Percentiles rank a stretch among this genome's conserved stretches.
Evolutionary conservation across 2,329 filamentous ascomycete genomes (phyloP).

Genomic region (Fusarium albosuccineum): DNA sequence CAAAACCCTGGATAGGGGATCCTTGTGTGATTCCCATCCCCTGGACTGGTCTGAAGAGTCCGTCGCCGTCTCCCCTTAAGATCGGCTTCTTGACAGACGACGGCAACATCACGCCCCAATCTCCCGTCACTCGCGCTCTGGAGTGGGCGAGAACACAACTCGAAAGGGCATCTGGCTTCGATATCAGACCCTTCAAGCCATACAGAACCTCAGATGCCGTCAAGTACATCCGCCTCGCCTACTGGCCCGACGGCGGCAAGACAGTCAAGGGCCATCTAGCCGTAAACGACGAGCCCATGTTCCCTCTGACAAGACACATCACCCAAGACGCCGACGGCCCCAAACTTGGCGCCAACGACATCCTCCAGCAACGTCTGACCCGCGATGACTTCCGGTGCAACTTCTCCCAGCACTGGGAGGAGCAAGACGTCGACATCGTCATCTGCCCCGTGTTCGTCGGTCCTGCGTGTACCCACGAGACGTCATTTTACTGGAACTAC

Average conservation of each 20-base stretch:
- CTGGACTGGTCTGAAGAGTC: constrained; percentile 39
- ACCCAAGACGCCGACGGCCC: constrained; percentile 31
- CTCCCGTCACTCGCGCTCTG: constrained; percentile 53
- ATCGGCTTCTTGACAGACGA: constrained; percentile 59
- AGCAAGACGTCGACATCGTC: constrained; percentile 53
- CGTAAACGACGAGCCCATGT: constrained; percentile 46
- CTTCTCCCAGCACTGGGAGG: constrained; percentile 51
- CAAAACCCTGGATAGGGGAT: constrained; percentile 48
- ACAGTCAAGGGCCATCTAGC: constrained; percentile 26
- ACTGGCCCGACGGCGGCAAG: constrained; percentile 46
- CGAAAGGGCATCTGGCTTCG: not conserved
- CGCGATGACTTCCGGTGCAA: constrained; percentile 47
- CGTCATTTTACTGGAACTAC: constrained; percentile 53
- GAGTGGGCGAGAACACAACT: constrained; percentile 47
- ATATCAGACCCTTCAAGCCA: constrained; percentile 28
- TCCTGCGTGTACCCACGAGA: constrained; percentile 52
- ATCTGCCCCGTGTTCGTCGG: constrained; percentile 41
- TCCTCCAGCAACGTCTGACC: constrained; percentile 44
- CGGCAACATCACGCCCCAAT: constrained; percentile 53
- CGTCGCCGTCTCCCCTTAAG: constrained; percentile 41
- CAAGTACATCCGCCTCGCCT: constrained; percentile 25
- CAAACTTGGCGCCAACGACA: constrained; percentile 18
- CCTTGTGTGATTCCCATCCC: constrained; percentile 49
- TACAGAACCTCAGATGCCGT: constrained; percentile 27
- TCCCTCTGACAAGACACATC: constrained; percentile 46